Evolutionary conservation across 805 yeast genomes (phyloP), one percentile per base, ranked within the genome.

Genomic region (Candida nonsorbophila): DNA sequence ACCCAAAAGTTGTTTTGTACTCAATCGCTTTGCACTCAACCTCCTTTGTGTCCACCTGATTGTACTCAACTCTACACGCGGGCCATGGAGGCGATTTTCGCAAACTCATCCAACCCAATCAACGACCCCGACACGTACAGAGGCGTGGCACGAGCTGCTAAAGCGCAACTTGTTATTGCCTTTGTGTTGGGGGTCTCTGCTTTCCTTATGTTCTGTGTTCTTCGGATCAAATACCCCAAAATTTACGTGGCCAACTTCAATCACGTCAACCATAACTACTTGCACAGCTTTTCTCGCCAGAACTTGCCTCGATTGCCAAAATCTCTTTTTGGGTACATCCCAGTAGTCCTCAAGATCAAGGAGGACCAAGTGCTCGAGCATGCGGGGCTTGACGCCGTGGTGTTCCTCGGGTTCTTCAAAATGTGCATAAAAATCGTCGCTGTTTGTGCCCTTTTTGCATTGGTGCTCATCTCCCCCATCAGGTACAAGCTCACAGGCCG

Each of bases 351-450:
- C 48, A 54, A 55, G 8, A 77, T 88, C 12, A 64, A 69, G 15
- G 97, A 90, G 42, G 67, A 72, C 10, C 87, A 86, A 34, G 72
- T 92, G 2, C 66, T 90, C 28, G 90, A 86, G 37, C 81, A 79
- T 46, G 95, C 97, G 3, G 98, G 98, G 0, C 58, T 90, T 24
- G 98, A 90, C 58, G 97, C 97, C 1, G 87, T 74, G 57, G 97
- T 92, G 27, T 90, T 84, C 47, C 58, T 90, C 18, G 87, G 87
- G 3, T 88, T 90, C 51, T 92, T 92, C 70, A 80, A 84, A 37
- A 84, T 87, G 84, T 74, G 92, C 37, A 84, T 88, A 27, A 75
- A 76, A 49, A 61, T 84, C 6, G 55, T 90, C 14, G 55, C 74
- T 3, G 57, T 73, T 1, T 79, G 87, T 47, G 70, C 84, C 26